phyloP scores from a whole-genome alignment of 495 filamentous ascomycete genomes.

The Aspergillus bertholletiae region DNA sequence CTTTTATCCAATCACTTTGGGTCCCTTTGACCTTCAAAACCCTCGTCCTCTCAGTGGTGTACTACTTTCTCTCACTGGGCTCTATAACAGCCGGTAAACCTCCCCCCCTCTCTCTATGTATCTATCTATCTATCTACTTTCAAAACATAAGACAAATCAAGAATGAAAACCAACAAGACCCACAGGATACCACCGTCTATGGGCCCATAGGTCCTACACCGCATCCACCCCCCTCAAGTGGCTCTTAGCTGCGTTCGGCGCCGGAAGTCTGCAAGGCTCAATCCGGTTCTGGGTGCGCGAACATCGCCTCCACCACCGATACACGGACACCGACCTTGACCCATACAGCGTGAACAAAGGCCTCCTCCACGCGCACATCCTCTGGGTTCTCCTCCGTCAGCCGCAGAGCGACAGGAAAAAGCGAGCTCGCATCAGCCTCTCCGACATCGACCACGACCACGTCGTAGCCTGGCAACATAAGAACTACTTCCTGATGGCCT shows the following conservation, averaged over 20 bases:
- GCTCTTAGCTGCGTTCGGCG: conserved; percentile 85
- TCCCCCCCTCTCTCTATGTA: conserved; percentile 3
- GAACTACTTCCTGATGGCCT: conserved; percentile 84
- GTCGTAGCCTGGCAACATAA: conserved; percentile 94
- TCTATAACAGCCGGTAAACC: conserved; percentile 76
- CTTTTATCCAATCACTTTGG: conserved; percentile 76
- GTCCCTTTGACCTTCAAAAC: conserved; percentile 75
- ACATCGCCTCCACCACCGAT: conserved; percentile 96
- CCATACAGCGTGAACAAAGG: conserved; percentile 99
- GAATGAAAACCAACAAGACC: too few species aligned
- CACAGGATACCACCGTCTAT: conserved; percentile 80
- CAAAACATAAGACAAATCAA: too few species aligned
- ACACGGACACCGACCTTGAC: conserved; percentile 98
- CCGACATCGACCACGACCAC: conserved; percentile 90
- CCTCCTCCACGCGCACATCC: conserved; percentile 91
- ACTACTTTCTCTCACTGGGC: conserved; percentile 92
- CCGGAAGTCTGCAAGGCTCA: conserved; percentile 93
- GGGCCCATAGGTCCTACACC: conserved; percentile 94
- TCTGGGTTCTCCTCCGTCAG: too few species aligned
- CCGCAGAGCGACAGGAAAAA: too few species aligned
- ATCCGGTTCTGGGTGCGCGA: conserved; percentile 97
- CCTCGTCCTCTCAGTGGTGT: conserved; percentile 72
- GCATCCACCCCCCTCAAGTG: conserved; percentile 83
- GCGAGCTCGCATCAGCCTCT: conserved; percentile 93
- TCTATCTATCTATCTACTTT: conserved; percentile 17